These are phyloP conservation scores for Osmanthus fragrans DNA, from an alignment of 257 asterid species.

Conservation along the genomic window DNA sequence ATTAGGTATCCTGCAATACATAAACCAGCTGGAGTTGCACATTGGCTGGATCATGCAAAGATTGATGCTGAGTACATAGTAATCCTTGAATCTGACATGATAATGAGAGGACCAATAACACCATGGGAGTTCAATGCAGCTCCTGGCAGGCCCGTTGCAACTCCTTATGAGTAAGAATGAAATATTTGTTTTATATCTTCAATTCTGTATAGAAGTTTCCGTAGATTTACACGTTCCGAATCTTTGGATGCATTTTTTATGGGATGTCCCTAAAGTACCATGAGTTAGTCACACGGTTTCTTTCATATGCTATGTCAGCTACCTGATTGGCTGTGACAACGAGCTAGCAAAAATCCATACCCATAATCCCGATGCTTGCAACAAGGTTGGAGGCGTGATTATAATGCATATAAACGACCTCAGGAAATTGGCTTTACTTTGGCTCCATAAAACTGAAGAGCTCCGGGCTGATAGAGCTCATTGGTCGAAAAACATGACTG, in stretches of 20 bases:
- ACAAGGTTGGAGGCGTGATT: slow-evolving; percentile 97
- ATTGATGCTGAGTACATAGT: slow-evolving; percentile 91
- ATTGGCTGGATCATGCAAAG: slow-evolving; percentile 90
- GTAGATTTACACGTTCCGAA: neutral
- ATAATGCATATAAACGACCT: slow-evolving; percentile 85
- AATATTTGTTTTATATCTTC: neutral
- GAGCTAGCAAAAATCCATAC: slow-evolving; percentile 90
- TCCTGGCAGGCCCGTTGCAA: slow-evolving; percentile 76
- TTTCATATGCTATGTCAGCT: slow-evolving; percentile 41
- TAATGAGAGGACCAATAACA: slow-evolving; percentile 88
- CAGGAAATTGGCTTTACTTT: slow-evolving; percentile 69
- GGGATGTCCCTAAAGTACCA: neutral
- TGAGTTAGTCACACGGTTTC: neutral
- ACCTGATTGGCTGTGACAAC: slow-evolving; percentile 95
- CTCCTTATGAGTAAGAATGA: slow-evolving; percentile 84
- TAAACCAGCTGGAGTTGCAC: slow-evolving; percentile 94
- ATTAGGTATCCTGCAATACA: slow-evolving; percentile 97
- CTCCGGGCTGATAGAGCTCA: slow-evolving; percentile 86
- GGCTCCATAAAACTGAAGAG: slow-evolving; percentile 98
- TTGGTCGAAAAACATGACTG: slow-evolving; percentile 83
- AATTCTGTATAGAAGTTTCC: neutral
- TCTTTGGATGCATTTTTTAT: neutral
- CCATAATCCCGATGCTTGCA: slow-evolving; percentile 77
- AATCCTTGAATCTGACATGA: slow-evolving; percentile 91
- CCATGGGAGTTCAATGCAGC: slow-evolving; percentile 97